Conservation (phyloP, 306 rosid species). For the Prunus davidiana region DNA sequence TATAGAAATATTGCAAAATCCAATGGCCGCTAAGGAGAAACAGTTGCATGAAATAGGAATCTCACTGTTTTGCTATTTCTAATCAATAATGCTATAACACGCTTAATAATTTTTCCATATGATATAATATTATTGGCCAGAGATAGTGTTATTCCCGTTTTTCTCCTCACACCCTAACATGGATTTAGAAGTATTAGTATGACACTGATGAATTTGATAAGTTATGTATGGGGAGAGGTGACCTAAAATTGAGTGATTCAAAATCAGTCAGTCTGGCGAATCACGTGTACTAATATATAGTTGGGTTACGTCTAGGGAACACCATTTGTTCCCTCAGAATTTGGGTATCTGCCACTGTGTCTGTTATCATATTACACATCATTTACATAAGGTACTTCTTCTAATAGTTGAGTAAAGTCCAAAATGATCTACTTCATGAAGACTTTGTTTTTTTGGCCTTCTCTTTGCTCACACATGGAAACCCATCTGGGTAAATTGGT, state of each 20-base stretch:
- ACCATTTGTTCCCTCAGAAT: conserved; percentile 10
- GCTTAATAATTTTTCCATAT: too few species aligned
- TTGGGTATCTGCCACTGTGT: background rate
- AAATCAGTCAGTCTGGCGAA: background rate
- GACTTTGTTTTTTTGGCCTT: too few species aligned
- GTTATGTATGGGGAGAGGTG: background rate
- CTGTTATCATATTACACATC: background rate
- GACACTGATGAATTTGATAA: background rate
- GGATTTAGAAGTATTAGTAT: background rate
- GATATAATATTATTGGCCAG: too few species aligned
- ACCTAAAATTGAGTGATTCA: background rate
- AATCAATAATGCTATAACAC: too few species aligned
- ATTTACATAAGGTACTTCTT: background rate
- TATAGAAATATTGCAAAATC: too few species aligned
- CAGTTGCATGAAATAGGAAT: too few species aligned
- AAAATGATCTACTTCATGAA: background rate
- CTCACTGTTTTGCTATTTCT: too few species aligned
- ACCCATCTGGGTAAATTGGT: conserved; percentile 16
- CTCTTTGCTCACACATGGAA: background rate
- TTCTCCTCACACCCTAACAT: background rate
- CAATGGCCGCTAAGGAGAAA: background rate
- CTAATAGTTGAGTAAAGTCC: too few species aligned
- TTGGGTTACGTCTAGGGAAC: conserved; percentile 8
- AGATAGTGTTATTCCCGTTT: too few species aligned
- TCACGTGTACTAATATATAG: background rate